Base-by-base conservation (phyloP, 2,329 filamentous ascomycete species). In the Alternaria hordeiaustralica region DNA sequence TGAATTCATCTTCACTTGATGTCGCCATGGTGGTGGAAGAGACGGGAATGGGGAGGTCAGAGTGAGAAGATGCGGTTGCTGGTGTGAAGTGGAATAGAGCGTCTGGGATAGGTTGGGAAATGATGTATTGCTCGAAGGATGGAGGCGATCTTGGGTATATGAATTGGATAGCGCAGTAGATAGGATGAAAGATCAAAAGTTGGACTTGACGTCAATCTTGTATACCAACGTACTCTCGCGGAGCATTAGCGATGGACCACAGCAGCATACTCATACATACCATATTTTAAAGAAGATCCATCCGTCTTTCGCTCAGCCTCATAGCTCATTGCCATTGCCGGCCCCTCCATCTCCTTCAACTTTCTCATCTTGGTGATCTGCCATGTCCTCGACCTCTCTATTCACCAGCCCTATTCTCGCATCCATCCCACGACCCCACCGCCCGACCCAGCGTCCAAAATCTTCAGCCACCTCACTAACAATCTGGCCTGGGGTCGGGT, bases 71-170 rank as follows among this genome's bases (percentile, higher is more conserved):
- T n/a, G 33, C 33, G 33, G 30, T 33, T n/a, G 33, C 33, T 1
- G 8, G 33, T 36, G 15, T n/a, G 15, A 0, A n/a, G 0, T 36
- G 7, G 15, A 36, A 36, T 0, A 9, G 33, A 0, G 33, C 7
- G 33, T n/a, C 15, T 9, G 33, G 4, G 33, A 36, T 36, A 36
- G 33, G 0, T n/a, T n/a, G 33, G 4, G 33, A 5, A 9, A 36
- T n/a, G 7, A 36, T 9, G 33, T 36, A 36, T 36, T n/a, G 33
- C 33, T 9, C 0, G 15, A 36, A 36, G 7, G 28, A 30, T 30
- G 11, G 28, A 30, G 0, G 28, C 28, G 28, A 30, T 11, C 0
- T 30, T 6, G 28, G 28, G 28, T 1, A 30, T 13, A 1, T 30
- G 30, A n/a, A 36, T 36, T 36, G 4, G 3, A 36, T 2, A 5